Conservation (phyloP, 805 yeast species). For the Candida chauliodis region DNA sequence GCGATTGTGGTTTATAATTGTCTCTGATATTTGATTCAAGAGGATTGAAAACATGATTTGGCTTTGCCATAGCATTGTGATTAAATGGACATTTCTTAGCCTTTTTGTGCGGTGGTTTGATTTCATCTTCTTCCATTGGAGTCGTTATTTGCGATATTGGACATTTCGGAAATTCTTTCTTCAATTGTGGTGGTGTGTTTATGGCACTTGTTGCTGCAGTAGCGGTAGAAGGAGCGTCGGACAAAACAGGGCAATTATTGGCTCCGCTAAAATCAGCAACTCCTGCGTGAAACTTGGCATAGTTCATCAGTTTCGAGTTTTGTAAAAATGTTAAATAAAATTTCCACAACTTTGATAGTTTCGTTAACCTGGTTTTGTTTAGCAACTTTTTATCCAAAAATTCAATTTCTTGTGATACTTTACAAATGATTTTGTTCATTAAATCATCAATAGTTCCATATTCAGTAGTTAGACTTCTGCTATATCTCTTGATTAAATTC, state of each 20-base stretch:
- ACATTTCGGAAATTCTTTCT: slow-evolving; percentile 16
- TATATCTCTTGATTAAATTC: not conserved
- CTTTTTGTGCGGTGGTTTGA: slow-evolving; percentile 1
- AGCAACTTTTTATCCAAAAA: slow-evolving; percentile 10
- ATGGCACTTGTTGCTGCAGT: too few species aligned
- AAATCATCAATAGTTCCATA: slow-evolving; percentile 8
- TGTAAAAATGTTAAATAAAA: slow-evolving; percentile 37
- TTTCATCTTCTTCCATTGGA: slow-evolving; percentile 15
- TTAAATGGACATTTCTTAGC: slow-evolving; percentile 33
- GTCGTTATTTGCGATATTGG: slow-evolving; percentile 24
- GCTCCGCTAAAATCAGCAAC: slow-evolving; percentile 22
- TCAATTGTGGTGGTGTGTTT: not conserved
- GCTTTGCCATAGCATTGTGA: slow-evolving; percentile 13
- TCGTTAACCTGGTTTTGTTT: slow-evolving; percentile 15
- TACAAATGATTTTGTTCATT: slow-evolving; percentile 3
- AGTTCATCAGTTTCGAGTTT: slow-evolving; percentile 24
- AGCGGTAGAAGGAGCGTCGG: slow-evolving; percentile 4
- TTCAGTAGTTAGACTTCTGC: slow-evolving; percentile 5
- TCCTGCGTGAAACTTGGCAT: slow-evolving; percentile 31
- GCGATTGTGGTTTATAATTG: slow-evolving; percentile 5
- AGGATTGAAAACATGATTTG: slow-evolving; percentile 2
- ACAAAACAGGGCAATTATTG: slow-evolving; percentile 6
- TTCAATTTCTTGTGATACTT: slow-evolving; percentile 2
- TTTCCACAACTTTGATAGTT: slow-evolving; percentile 33
- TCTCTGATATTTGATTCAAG: slow-evolving; percentile 6